phyloP scores from a whole-genome alignment of 1,284 basidiomycete genomes.

The Neotropicomus parvogracilis region DNA sequence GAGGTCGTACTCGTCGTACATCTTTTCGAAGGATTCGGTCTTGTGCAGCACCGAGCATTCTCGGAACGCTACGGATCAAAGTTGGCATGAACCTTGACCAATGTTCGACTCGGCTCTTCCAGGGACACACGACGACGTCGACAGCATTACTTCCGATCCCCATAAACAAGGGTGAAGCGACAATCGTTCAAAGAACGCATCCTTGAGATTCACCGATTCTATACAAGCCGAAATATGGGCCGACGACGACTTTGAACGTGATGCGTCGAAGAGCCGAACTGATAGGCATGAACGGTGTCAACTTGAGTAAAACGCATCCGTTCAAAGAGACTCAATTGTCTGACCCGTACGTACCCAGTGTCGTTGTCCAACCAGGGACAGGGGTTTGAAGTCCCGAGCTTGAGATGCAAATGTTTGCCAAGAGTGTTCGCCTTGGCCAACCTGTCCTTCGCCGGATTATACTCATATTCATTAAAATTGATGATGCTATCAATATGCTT shows the following conservation, averaged over 20 bases:
- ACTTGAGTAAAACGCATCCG: slow-evolving; percentile 19
- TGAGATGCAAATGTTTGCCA: slow-evolving; percentile 15
- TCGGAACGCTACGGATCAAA: slow-evolving; percentile 13
- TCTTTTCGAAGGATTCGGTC: neutral
- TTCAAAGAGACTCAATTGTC: slow-evolving; percentile 18
- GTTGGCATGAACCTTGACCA: neutral
- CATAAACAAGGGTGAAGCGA: too few species aligned
- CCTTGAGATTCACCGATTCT: too few species aligned
- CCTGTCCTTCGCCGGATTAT: neutral
- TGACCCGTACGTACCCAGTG: slow-evolving; percentile 11
- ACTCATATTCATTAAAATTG: slow-evolving; percentile 11
- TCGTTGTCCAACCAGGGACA: slow-evolving; percentile 14
- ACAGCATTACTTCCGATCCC: too few species aligned
- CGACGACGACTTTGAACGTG: too few species aligned
- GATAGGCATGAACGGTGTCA: too few species aligned
- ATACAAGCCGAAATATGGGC: too few species aligned
- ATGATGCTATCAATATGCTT: slow-evolving; percentile 13
- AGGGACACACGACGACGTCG: too few species aligned
- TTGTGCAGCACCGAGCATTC: slow-evolving; percentile 17
- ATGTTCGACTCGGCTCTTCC: too few species aligned
- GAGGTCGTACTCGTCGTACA: slow-evolving; percentile 21
- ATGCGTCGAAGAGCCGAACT: too few species aligned
- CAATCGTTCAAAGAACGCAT: too few species aligned
- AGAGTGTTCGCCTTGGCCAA: neutral
- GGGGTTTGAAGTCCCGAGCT: slow-evolving; percentile 11